Base-by-base conservation (phyloP, 106 monocot species). In the Alisma plantagoaquatica region DNA sequence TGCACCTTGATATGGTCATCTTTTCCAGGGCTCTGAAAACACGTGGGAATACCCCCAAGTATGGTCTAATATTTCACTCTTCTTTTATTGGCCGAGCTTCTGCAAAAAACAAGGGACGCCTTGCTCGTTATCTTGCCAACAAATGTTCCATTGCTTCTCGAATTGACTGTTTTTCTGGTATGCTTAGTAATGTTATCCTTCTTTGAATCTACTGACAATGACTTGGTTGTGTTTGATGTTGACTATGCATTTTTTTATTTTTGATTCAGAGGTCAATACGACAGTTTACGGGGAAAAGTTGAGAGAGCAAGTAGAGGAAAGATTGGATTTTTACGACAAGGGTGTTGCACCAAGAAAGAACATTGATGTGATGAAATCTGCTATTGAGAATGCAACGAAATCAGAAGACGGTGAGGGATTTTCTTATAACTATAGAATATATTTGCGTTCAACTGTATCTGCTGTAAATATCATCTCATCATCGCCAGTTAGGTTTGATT, bases 301-400 rank as follows among this genome's bases (percentile, higher is more conserved):
- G 8, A 70, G 84, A 11, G 84, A 84, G 51, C 90, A 91, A 55
- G 84, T 91, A 42, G 90, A 91, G 55, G 90, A 91, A 66, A 74
- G 90, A 57, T 43, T 91, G 59, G 90, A 91, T 31, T 91, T 91
- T 48, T 91, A n/a, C n/a, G n/a, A n/a, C n/a, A n/a, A n/a, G n/a
- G n/a, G n/a, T n/a, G n/a, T n/a, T n/a, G n/a, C n/a, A 91, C 80
- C 90, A 56, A 73, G 74, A 30, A 91, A 91, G 66, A 91, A 91
- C 67, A 23, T 91, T 67, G 90, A 91, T 69, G 84, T 91, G 56
- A 91, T 91, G 90, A 91, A 91, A 74, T 51, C 74, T 60, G 90
- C 90, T 2, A 63, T 91, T 28, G 84, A 80, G 48, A 72, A 42
- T 56, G 22, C 70, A 42, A 1, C 51, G 17, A 63, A 31, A n/a